Base-by-base conservation (phyloP, 116 monocot genomes). In the Zostera marina region DNA sequence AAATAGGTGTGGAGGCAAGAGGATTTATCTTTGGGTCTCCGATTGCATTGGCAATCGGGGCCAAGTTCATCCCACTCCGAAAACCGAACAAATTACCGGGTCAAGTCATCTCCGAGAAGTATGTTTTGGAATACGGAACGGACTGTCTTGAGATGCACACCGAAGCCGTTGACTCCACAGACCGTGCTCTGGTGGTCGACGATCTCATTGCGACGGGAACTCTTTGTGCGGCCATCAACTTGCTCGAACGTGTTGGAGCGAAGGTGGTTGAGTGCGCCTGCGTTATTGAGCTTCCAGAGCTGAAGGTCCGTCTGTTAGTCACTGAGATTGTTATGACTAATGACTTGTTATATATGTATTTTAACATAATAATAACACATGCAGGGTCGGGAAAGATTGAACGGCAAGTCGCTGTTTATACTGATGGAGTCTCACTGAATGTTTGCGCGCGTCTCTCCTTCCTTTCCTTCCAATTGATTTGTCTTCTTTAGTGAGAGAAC, bases 11-110 rank as follows among this genome's bases (percentile, higher is more conserved):
- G 69, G 96, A 96, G 67, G 88, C 89, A 40, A 80, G 82, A 68
- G 96, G 89, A 0, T 96, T 96, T 63, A 88, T 96, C 54, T 96
- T 96, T 72, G 85, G 89, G 0, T 76, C 89, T 52, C 85, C 96
- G 0, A 78, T 96, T 61, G 96, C 96, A 24, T 64, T 85, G 42
- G 89, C 88, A 38, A 80, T 96, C 54, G 89, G 89, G 32, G 85
- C 89, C 54, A 96, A 96, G 66, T 96, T 96, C 70, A 74, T 96
- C 16, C 96, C 96, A 16, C 47, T 96, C 57, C 73, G 96, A 59
- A 96, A 96, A 69, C 85, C 96, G 23, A 85, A 78, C 10, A 96
- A 89, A 59, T 49, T 96, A 9, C 89, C 89, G 55, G 89, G 96
- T 85, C 72, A 82, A 54, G 83, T 88, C 1, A 80, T 88, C 19